A percentile compares a stretch with the other conserved stretches of the same genome.
These are phyloP conservation scores for Thalassiosira allenii DNA, from an alignment of 352 stramenopile species.

Conservation along the genomic window DNA sequence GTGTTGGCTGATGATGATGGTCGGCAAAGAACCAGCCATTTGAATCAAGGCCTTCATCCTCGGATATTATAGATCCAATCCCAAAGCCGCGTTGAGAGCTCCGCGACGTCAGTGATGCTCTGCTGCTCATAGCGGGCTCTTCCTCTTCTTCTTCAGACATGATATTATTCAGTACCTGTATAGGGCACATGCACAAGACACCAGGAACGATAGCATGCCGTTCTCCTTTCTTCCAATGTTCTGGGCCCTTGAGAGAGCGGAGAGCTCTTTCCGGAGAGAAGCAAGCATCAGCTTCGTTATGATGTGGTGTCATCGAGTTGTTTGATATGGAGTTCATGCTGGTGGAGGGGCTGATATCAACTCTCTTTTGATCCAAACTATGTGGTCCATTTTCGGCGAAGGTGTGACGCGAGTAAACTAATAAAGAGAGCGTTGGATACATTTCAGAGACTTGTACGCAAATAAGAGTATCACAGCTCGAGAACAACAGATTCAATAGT, in stretches of 20 bases:
- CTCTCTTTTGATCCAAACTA: conserved; percentile 42
- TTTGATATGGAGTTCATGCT: conserved; percentile 26
- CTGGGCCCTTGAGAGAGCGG: conserved; percentile 65
- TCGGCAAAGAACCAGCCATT: conserved; percentile 65
- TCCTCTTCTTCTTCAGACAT: conserved; percentile 54
- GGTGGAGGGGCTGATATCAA: conserved; percentile 34
- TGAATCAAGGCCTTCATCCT: conserved; percentile 34
- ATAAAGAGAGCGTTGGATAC: neutral
- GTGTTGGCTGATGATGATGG: conserved; percentile 40
- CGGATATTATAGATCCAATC: conserved; percentile 57
- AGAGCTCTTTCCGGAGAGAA: conserved; percentile 56
- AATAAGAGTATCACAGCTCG: too few relatives aligned
- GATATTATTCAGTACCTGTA: conserved; percentile 63
- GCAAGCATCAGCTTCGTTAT: conserved; percentile 29
- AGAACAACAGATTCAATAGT: too few relatives aligned
- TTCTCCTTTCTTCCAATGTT: conserved; percentile 70
- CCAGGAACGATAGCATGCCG: conserved; percentile 78
- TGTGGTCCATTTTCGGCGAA: conserved; percentile 17
- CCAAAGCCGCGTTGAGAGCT: conserved; percentile 38
- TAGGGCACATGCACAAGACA: conserved; percentile 73
- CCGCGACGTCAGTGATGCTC: conserved; percentile 22
- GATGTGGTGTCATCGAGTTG: conserved; percentile 9
- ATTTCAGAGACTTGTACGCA: too few relatives aligned
- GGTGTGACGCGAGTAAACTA: conserved; percentile 17
- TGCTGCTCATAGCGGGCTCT: conserved; percentile 12